A percentile compares a stretch with the other conserved stretches of the same genome.
Evolutionary conservation across 2,329 filamentous ascomycete species (phyloP).

Genomic region (Exophiala viscosa): DNA sequence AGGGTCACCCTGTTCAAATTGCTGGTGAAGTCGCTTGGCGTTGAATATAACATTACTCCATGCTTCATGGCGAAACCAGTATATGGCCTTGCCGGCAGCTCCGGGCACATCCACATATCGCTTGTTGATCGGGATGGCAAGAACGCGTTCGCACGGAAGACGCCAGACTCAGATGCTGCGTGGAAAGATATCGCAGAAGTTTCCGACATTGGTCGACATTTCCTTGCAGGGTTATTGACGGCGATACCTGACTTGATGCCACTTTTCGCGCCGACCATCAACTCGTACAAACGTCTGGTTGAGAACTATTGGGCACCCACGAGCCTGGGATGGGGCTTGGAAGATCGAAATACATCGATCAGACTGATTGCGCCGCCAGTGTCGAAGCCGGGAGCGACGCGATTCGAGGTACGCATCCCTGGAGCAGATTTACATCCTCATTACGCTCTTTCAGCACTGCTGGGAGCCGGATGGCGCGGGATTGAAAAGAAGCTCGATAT

Average conservation of each 20-base stretch:
- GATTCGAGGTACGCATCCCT: conserved; percentile 86
- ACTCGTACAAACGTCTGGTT: conserved; percentile 94
- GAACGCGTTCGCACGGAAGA: conserved; percentile 74
- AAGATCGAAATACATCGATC: conserved; percentile 87
- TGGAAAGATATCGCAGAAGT: conserved; percentile 73
- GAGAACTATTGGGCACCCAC: conserved; percentile 99
- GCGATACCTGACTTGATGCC: conserved; percentile 94
- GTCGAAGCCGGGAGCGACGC: conserved; percentile 74
- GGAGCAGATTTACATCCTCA: conserved; percentile 89
- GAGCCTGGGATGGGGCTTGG: conserved; percentile 90
- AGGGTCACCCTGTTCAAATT: conserved; percentile 6
- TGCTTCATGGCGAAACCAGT: conserved; percentile 11
- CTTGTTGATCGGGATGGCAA: conserved; percentile 50
- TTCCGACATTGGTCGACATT: conserved; percentile 83
- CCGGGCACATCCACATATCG: conserved; percentile 10
- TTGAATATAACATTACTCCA: conserved; percentile 4
- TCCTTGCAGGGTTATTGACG: conserved; percentile 81
- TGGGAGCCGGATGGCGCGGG: conserved; percentile 83
- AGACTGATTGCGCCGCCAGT: conserved; percentile 84
- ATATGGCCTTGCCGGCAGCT: conserved; percentile 1
- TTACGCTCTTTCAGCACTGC: conserved; percentile 76
- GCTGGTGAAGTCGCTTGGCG: conserved; percentile 1
- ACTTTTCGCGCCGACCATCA: conserved; percentile 84
- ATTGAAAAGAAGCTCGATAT: conserved; percentile 88
- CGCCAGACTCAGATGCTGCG: conserved; percentile 63